phyloP scores from a whole-genome alignment of 2,329 filamentous ascomycete species.

The Colletotrichum theobromicola region DNA sequence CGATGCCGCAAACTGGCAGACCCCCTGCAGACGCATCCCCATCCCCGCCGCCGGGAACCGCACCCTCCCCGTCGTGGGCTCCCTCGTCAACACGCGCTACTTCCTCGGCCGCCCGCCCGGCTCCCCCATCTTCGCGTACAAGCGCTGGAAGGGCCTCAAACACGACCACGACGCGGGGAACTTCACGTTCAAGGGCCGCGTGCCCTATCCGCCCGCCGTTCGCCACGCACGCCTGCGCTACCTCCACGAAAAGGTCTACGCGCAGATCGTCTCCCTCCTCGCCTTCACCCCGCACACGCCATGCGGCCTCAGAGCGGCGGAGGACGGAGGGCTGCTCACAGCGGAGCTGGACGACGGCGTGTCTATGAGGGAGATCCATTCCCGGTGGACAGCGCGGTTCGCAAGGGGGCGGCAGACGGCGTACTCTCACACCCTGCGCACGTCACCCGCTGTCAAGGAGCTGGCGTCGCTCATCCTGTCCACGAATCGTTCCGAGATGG shows the following conservation, averaged over 20 bases:
- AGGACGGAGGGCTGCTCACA: background rate
- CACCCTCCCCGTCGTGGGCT: background rate
- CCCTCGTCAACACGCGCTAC: background rate
- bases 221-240: background rate
- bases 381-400: background rate
- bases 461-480: background rate
- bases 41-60: background rate
- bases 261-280: background rate
- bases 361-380: background rate
- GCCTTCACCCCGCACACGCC: background rate
- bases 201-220: background rate
- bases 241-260: background rate
- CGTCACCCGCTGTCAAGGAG: background rate
- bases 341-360: background rate
- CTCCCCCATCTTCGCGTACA: background rate
- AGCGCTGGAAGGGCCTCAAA: fast-evolving
- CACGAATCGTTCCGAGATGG: background rate
- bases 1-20: background rate
- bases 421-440: fast-evolving
- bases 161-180: background rate
- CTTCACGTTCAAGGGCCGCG: background rate
- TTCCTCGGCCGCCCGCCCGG: background rate
- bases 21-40: background rate
- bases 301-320: background rate
- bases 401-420: background rate